These are phyloP conservation scores for Ascosphaera aggregata DNA, from an alignment of 2,329 filamentous ascomycete species.

Conservation along the genomic window DNA sequence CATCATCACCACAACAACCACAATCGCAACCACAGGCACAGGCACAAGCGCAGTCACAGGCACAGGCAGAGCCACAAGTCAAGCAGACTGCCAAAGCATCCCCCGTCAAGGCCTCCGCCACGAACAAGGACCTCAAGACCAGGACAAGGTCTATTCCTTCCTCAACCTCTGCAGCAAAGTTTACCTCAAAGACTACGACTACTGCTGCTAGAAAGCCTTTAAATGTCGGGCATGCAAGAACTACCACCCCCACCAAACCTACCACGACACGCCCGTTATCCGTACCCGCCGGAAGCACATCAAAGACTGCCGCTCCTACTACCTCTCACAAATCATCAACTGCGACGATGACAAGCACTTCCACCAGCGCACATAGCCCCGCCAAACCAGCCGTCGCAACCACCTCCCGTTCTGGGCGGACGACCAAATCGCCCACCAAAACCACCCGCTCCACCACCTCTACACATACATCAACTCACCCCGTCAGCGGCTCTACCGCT, in stretches of 20 bases:
- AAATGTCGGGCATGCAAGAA: constrained; percentile 6
- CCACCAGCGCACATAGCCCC: no score
- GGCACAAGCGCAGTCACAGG: no score
- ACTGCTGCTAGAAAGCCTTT: constrained; percentile 5
- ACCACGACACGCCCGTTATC: constrained; percentile 1
- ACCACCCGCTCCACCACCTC: background rate
- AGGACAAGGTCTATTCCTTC: background rate
- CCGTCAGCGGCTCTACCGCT: background rate
- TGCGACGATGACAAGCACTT: constrained; percentile 7
- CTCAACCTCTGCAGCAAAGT: background rate
- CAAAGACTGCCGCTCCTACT: constrained; percentile 10
- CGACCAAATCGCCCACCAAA: background rate
- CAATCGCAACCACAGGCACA: no score
- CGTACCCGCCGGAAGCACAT: constrained; percentile 9
- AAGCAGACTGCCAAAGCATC: background rate
- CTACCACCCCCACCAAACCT: constrained; percentile 6
- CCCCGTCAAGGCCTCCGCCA: background rate
- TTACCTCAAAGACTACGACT: background rate
- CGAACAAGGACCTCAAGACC: background rate
- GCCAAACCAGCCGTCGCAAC: background rate
- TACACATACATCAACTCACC: background rate
- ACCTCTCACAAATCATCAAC: constrained; percentile 5
- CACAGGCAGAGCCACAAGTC: background rate
- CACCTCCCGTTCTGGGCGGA: background rate
- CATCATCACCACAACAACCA: no score